Conservation (phyloP, 768 basidiomycete genomes). For the Chalciporus piperatus region DNA sequence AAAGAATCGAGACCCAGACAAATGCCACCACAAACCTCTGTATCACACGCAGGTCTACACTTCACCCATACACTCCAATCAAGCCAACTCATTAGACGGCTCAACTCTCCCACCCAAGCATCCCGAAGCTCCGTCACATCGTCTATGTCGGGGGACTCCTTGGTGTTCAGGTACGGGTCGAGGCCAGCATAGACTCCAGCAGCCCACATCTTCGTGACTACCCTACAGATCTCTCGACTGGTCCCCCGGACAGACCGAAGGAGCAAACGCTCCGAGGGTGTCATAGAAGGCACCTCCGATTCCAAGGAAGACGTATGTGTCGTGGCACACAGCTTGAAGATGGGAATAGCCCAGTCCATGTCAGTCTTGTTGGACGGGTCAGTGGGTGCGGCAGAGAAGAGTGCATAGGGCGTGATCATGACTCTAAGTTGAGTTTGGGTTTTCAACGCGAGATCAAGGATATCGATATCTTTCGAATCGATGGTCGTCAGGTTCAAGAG, state of each 20-base stretch:
- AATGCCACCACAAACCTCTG: slow-evolving; percentile 34
- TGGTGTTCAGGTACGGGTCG: slow-evolving; percentile 11
- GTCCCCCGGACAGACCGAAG: slow-evolving; percentile 31
- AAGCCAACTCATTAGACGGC: slow-evolving; percentile 44
- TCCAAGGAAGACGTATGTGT: slow-evolving; percentile 20
- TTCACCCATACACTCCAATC: slow-evolving; percentile 51
- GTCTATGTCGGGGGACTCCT: not conserved
- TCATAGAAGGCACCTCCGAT: slow-evolving; percentile 11
- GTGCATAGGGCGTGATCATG: slow-evolving; percentile 30
- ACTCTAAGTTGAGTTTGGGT: slow-evolving; percentile 23
- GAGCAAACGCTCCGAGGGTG: slow-evolving; percentile 28
- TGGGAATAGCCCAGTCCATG: slow-evolving; percentile 26
- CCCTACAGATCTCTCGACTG: slow-evolving; percentile 43
- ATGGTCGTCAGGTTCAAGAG: slow-evolving; percentile 16
- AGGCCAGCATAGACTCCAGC: slow-evolving; percentile 29
- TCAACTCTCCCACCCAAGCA: slow-evolving; percentile 35
- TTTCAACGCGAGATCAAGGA: slow-evolving; percentile 3
- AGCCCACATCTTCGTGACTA: slow-evolving; percentile 46
- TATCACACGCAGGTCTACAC: slow-evolving; percentile 44
- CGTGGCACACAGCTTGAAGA: slow-evolving; percentile 31
- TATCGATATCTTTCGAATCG: not conserved
- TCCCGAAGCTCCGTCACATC: slow-evolving; percentile 8
- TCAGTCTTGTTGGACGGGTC: not conserved
- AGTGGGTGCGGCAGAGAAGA: slow-evolving; percentile 7
- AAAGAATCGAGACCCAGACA: too few species aligned